Conservation (phyloP, 768 basidiomycete genomes). For the Mycena latifolia region DNA sequence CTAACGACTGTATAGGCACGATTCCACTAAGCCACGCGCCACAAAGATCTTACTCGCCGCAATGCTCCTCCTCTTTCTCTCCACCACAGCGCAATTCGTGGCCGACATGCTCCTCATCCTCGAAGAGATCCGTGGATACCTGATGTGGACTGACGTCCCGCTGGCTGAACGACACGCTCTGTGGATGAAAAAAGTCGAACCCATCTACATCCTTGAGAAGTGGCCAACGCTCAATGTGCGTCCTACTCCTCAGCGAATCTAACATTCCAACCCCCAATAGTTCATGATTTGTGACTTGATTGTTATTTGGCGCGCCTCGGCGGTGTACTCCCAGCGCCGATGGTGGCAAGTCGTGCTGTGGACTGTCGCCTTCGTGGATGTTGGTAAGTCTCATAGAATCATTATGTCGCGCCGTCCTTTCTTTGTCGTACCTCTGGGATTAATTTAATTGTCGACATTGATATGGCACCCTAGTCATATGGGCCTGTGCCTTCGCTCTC, state of each 20-base stretch:
- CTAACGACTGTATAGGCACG: too few relatives aligned
- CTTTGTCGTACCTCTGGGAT: too few relatives aligned
- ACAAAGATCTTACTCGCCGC: constrained; percentile 4
- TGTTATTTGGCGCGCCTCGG: constrained; percentile 31
- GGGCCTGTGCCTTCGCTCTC: not conserved
- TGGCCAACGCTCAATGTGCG: not conserved
- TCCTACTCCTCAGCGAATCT: not conserved
- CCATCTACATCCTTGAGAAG: not conserved
- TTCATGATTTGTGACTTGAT: constrained; percentile 29
- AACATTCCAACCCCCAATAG: constrained; percentile 4
- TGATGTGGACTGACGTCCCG: constrained; percentile 13
- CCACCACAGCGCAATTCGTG: constrained; percentile 23
- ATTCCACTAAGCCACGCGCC: too few relatives aligned
- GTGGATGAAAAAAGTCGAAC: not conserved
- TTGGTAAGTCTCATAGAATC: constrained; percentile 17
- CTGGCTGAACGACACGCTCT: constrained; percentile 7
- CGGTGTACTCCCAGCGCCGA: constrained; percentile 2
- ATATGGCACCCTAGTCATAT: not conserved
- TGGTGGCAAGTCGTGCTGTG: constrained; percentile 1
- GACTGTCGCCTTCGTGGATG: constrained; percentile 11
- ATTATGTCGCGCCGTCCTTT: too few relatives aligned
- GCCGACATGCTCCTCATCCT: constrained; percentile 14
- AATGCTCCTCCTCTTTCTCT: constrained; percentile 26
- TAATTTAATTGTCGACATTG: too few relatives aligned
- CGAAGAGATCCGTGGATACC: constrained; percentile 12